These are phyloP conservation scores for Trichosanthes cucumerina DNA, from an alignment of 306 rosid genomes.

Conservation along the genomic window DNA sequence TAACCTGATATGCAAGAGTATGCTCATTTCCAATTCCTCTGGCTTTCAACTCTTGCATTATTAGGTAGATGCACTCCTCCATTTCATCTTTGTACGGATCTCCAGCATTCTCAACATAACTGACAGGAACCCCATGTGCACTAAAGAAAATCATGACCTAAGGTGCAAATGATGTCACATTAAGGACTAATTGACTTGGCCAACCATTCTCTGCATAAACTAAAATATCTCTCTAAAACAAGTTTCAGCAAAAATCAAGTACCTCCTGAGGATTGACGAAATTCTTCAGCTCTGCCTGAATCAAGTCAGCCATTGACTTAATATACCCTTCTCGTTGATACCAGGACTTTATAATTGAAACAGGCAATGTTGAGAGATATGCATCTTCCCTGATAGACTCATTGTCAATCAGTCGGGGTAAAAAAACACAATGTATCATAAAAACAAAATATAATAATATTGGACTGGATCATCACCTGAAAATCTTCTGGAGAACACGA, in stretches of 20 bases:
- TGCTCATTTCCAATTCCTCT: constrained; percentile 77
- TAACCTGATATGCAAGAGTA: constrained; percentile 95
- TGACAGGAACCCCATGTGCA: constrained; percentile 97
- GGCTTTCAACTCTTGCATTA: constrained; percentile 89
- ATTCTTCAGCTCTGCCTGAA: constrained; percentile 59
- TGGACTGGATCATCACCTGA: constrained; percentile 39
- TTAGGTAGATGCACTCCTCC: constrained; percentile 88
- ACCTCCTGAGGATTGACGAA: constrained; percentile 72
- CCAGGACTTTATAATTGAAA: constrained; percentile 91
- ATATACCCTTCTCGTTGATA: constrained; percentile 84
- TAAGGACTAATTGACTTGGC: constrained; percentile 2
- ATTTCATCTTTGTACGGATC: constrained; percentile 97
- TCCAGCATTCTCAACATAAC: constrained; percentile 88
- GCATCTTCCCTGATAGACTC: constrained; percentile 67
- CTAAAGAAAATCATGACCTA: constrained; percentile 93
- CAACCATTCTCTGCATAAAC: not conserved
- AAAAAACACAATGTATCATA: not conserved
- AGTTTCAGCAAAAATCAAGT: constrained; percentile 16
- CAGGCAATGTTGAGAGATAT: constrained; percentile 65
- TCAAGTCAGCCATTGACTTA: constrained; percentile 89
- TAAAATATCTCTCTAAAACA: not conserved
- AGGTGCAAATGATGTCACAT: constrained; percentile 6
- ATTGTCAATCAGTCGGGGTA: constrained; percentile 19
- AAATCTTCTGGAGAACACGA: constrained; percentile 61
- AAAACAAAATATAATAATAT: not conserved